These are phyloP conservation scores for Coniochaeta pulveracea DNA, from an alignment of 2,329 filamentous ascomycete genomes.

Conservation along the genomic window DNA sequence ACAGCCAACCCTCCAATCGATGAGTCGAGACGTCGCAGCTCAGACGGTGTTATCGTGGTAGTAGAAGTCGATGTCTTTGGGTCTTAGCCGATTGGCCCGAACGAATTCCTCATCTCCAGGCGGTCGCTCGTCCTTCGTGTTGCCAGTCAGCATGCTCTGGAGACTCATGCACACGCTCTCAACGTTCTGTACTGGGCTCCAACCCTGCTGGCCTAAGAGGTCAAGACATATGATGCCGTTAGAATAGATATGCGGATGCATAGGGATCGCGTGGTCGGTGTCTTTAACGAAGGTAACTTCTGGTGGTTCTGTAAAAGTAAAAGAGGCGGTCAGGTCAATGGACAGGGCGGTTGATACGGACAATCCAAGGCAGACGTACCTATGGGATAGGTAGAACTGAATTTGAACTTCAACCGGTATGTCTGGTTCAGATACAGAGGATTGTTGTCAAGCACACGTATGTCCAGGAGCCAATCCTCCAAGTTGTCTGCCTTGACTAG, in stretches of 20 bases:
- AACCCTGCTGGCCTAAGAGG: constrained; percentile 75
- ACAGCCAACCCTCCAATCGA: no score
- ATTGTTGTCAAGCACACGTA: constrained; percentile 80
- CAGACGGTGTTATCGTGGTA: constrained; percentile 82
- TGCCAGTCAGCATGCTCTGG: constrained; percentile 96
- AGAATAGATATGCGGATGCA: constrained; percentile 95
- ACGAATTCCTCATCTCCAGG: constrained; percentile 88
- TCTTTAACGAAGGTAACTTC: constrained; percentile 80
- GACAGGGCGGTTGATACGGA: neutral
- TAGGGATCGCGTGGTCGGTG: constrained; percentile 61
- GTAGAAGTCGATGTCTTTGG: constrained; percentile 82
- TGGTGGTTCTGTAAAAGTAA: constrained; percentile 59
- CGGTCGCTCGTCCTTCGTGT: constrained; percentile 81
- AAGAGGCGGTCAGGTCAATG: neutral
- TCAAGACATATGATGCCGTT: constrained; percentile 99
- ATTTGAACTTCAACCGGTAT: constrained; percentile 81
- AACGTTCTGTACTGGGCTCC: constrained; percentile 94
- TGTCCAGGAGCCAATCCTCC: constrained; percentile 86
- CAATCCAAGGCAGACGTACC: constrained; percentile 37
- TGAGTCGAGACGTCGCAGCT: no score
- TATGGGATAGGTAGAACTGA: constrained; percentile 79
- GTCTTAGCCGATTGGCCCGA: constrained; percentile 62
- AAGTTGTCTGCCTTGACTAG: constrained; percentile 75
- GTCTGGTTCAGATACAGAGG: constrained; percentile 72
- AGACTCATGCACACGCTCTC: constrained; percentile 96